Base-by-base conservation (phyloP, 2,329 filamentous ascomycete genomes). In the Colletotrichum sp. region DNA sequence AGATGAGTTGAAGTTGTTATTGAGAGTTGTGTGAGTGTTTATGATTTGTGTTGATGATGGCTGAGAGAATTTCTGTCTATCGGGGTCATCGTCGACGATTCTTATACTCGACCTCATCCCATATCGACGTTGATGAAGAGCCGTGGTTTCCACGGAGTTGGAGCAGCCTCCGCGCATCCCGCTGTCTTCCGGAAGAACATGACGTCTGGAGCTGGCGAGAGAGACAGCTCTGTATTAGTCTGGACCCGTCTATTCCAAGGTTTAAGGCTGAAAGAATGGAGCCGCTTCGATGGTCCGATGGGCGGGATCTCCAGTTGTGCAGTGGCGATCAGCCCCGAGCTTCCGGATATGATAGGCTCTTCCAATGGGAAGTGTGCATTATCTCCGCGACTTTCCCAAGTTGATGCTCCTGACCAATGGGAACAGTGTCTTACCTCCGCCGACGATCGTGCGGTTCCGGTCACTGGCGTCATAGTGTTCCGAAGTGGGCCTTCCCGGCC, bases 391-490 rank as follows among this genome's bases (percentile, higher is more conserved):
- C 52, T n/a, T 28, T 18, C 28, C 12, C 8, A 24, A 7, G 21
- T 6, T 1, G 38, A 55, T 28, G 36, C 0, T 7, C 4, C 10
- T 32, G 32, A 7, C 64, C 48, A 67, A 67, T 67, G n/a, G 48
- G 64, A 67, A 67, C 0, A 1, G 28, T 9, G 64, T 36, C 12
- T 58, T 24, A 71, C 59, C 61, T 71, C 26, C 69, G n/a, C 26
- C 24, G 61, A 64, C 21, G 65, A 65, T 59, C 14, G 43, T 24
- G 34, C 12, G 5, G n/a, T 73, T 73, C 48, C 66, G 66, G 30
- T 7, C 4, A 26, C 18, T 73, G 48, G 65, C 71, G 71, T 73
- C 71, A 73, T 69, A 69, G 71, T 38, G 65, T 59, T 55, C 55
- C 52, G 63, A 5, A 59, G 21, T 61, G 52, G 55, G 16, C 28